Evolutionary conservation across 441 rosid species (phyloP), one percentile per base, ranked within the genome.

Genomic region (Theobroma grandiflorum): DNA sequence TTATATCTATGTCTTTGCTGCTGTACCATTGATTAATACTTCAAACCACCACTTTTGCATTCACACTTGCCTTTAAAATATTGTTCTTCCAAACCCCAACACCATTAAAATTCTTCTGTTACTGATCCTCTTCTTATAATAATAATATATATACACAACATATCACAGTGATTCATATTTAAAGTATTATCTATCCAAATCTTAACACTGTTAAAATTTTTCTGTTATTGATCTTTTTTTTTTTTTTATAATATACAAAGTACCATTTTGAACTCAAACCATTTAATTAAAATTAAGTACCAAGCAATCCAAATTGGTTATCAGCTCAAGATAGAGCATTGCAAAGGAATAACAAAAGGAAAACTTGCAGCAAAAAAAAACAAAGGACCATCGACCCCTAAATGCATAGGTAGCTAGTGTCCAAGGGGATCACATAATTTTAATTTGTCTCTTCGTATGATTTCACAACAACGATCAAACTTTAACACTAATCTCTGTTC

Each of bases 401-500:
- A 18, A 42, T 69, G 33, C 1, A 26, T 26, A 26, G 31, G 0
- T 61, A 7, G 72, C 81, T 63, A 73, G 43, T 75, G 22, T 43
- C 72, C 70, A 76, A 50, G 38, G 74, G 58, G 71, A 3, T 14
- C 31, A 57, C 67, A 22, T 42, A 42, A 76, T 72, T 72, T 59
- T 82, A 49, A 73, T 63, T 53, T 81, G 81, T 72, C 84, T n/a
- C 47, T 43, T 55, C 16, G 76, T 26, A 71, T 50, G 76, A 76
- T 65, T 8, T 18, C 52, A 14, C 78, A 70, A 11, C 8, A n/a
- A 75, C 78, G 75, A 68, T 75, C 6, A 84, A 59, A 2, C 16
- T 83, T 82, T 79, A 69, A 71, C 75, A 49, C 70, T 42, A 49
- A 71, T 81, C 45, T 76, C 15, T 53, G 76, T 53, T 72, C 76